Percentiles rank a stretch among this genome's conserved stretches.
These are phyloP conservation scores for Emericellopsis terricola DNA, from an alignment of 495 filamentous ascomycete genomes.

Conservation along the genomic window DNA sequence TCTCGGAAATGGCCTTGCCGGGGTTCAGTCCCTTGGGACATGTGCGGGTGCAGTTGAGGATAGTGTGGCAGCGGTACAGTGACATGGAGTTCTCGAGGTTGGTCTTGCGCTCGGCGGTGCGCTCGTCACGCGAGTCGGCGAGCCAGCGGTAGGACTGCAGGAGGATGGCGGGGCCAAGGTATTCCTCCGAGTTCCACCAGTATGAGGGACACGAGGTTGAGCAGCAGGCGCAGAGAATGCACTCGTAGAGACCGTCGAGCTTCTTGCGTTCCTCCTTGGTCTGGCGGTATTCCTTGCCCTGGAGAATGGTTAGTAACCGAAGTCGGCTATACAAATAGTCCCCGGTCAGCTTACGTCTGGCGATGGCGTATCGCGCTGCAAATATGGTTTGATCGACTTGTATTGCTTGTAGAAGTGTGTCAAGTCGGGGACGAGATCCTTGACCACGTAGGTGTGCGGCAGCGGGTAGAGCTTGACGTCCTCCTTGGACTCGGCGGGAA, in stretches of 20 bases:
- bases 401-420: conserved; percentile 99
- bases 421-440: conserved; percentile 92
- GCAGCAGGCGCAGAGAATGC: conserved; percentile 99
- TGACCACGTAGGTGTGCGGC: conserved; percentile 97
- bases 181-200: conserved; percentile 99
- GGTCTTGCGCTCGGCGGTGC: conserved; percentile 66
- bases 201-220: conserved; percentile 94
- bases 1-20: conserved; percentile 82
- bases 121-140: conserved; percentile 81
- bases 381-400: conserved; percentile 98
- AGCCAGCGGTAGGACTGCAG: conserved; percentile 96
- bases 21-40: conserved; percentile 98
- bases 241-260: conserved; percentile 96
- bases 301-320: conserved; percentile 7
- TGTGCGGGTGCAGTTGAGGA: conserved; percentile 90
- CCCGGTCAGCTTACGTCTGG: conserved; percentile 43
- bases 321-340: neutral
- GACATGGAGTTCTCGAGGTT: conserved; percentile 96
- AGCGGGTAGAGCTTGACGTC: conserved; percentile 95
- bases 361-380: conserved; percentile 66
- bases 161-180: conserved; percentile 90
- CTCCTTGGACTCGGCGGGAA: conserved; percentile 60
- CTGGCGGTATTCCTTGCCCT: conserved; percentile 84
- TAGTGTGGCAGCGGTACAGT: conserved; percentile 96
- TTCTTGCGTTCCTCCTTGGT: conserved; percentile 74